Evolutionary conservation across 192 early-diverging fungal species (phyloP).

Genomic region (Coemansia sp.): DNA sequence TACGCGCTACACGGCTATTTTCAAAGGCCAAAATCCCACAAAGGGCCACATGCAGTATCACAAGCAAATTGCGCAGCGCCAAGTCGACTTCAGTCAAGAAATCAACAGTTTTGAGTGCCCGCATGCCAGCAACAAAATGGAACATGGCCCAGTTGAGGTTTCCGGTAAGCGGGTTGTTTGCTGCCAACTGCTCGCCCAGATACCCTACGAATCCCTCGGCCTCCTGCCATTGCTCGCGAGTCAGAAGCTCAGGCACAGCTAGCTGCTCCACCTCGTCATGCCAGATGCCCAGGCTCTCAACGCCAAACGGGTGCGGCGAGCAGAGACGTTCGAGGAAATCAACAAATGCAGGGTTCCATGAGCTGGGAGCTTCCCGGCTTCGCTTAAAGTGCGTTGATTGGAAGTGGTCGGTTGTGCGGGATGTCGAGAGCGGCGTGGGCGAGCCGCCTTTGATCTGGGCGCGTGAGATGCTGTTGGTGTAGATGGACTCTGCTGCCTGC

Average conservation of each 20-base stretch:
- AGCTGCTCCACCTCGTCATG: slow-evolving; percentile 45
- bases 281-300: slow-evolving; percentile 45
- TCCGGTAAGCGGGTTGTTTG: slow-evolving; percentile 38
- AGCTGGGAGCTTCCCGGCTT: slow-evolving; percentile 15
- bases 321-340: slow-evolving; percentile 34
- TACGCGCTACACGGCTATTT: slow-evolving; percentile 15
- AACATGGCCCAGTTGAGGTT: slow-evolving; percentile 51
- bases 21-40: slow-evolving; percentile 27
- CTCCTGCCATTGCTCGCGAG: slow-evolving; percentile 37
- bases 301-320: slow-evolving; percentile 37
- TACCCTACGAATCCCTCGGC: slow-evolving; percentile 29
- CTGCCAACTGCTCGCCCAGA: slow-evolving; percentile 40
- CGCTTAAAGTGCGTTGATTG: slow-evolving; percentile 1
- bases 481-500: not conserved
- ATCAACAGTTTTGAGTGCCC: slow-evolving; percentile 48
- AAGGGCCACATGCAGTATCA: slow-evolving; percentile 32
- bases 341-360: slow-evolving; percentile 36
- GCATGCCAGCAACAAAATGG: slow-evolving; percentile 44
- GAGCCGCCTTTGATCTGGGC: slow-evolving; percentile 27
- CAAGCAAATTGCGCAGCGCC: slow-evolving; percentile 36
- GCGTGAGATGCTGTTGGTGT: slow-evolving; percentile 21
- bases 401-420: slow-evolving; percentile 38
- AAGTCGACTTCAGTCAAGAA: slow-evolving; percentile 36
- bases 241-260: slow-evolving; percentile 7
- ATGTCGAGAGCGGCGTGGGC: slow-evolving; percentile 22